Base-by-base conservation (phyloP, 331 rosid species). In the Pyracantha coccinea region DNA sequence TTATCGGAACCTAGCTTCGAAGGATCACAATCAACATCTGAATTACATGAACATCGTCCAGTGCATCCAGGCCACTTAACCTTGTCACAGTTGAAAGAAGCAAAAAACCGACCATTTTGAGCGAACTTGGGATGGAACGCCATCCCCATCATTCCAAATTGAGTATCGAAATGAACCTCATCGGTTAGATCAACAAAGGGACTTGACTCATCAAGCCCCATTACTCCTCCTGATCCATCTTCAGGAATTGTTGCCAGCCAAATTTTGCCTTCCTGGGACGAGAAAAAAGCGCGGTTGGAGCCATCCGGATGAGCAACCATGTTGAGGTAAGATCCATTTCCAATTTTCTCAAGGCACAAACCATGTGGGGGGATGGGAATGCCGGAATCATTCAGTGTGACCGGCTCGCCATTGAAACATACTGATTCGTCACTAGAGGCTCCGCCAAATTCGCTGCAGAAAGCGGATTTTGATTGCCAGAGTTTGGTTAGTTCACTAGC, bases 261-360 rank as follows among this genome's bases (percentile, higher is more conserved):
- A 77, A 93, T 68, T 76, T 85, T 86, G 6, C 98, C 98, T 78
- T 75, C 66, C 81, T 93, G 98, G 72, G 55, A 85, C 10, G 92
- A 81, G 78, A 93, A 93, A 76, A 93, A 93, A n/a, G 96, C 94
- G 0, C 95, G 96, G 81, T 85, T 88, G 4, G 98, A 86, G 28
- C 96, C 93, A 84, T 93, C 97, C 13, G 97, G 96, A 77, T 93
- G 98, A 58, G 94, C 88, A 76, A 86, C 92, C 97, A 93, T 93
- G 33, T 82, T 84, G 69, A 93, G 88, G 85, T 85, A 93, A 69
- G 97, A 80, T 68, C 90, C 97, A 83, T 86, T 93, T 3, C 91
- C 97, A 24, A 93, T 86, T 83, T 91, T 93, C 86, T 93, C 98
- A 9, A 93, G 86, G 83, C 97, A 93, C 78, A 93, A 72, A 47